Conservation (phyloP, 2,329 filamentous ascomycete species). For the Phyllosticta citrichinensis region DNA sequence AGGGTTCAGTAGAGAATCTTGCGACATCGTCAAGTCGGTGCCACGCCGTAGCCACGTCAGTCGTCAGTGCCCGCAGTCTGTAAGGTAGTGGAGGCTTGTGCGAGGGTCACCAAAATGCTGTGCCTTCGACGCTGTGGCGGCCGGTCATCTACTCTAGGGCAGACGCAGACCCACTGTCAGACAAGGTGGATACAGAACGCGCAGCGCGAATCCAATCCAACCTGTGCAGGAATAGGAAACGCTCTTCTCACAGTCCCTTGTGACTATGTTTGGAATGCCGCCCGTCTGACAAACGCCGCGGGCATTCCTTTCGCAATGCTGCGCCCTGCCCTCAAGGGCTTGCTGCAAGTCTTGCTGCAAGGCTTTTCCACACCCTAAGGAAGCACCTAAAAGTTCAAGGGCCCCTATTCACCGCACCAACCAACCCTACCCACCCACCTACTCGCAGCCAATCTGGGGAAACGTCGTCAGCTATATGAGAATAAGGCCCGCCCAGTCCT, state of each 20-base stretch:
- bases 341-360: background rate
- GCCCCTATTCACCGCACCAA: background rate
- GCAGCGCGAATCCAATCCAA: background rate
- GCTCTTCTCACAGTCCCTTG: background rate
- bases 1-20: background rate
- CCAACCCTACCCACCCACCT: background rate
- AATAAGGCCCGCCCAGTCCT: conserved; percentile 5
- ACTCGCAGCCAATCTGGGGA: background rate
- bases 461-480: background rate
- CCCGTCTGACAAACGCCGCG: background rate
- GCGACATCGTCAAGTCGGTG: background rate
- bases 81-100: no score
- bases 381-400: background rate
- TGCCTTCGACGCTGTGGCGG: background rate
- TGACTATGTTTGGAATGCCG: background rate
- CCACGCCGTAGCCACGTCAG: background rate
- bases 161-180: background rate
- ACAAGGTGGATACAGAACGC: background rate
- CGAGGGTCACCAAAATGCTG: background rate
- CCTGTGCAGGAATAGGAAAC: background rate
- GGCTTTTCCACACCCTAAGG: background rate
- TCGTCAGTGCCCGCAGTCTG: background rate
- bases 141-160: background rate
- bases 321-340: background rate
- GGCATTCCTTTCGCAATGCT: background rate